Conservation (phyloP, 1,284 basidiomycete species). For the Prillingera fragicola region DNA sequence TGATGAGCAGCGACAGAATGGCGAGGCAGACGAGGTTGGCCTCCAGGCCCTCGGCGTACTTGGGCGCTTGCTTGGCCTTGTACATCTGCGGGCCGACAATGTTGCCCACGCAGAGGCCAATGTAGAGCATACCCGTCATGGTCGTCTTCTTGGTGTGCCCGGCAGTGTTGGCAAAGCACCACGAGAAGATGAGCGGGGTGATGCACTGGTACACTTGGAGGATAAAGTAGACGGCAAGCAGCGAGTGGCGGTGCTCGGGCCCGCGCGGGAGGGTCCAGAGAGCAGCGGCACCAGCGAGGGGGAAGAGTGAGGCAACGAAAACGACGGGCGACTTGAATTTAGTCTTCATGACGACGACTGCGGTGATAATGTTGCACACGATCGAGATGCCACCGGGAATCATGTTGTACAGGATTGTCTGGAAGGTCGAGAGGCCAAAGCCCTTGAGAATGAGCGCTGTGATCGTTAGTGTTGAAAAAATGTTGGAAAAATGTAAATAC, state of each 20-base stretch:
- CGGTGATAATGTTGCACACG: slow-evolving; percentile 44
- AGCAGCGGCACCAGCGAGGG: slow-evolving; percentile 32
- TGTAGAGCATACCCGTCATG: slow-evolving; percentile 30
- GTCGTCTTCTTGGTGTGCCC: slow-evolving; percentile 34
- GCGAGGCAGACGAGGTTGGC: slow-evolving; percentile 21
- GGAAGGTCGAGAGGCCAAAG: slow-evolving; percentile 42
- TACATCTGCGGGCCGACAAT: slow-evolving; percentile 38
- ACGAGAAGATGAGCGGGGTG: slow-evolving; percentile 31
- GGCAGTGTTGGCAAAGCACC: slow-evolving; percentile 30
- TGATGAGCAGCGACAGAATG: slow-evolving; percentile 18
- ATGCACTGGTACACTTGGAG: slow-evolving; percentile 29
- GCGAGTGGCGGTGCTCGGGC: slow-evolving; percentile 13
- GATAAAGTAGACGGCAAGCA: slow-evolving; percentile 32
- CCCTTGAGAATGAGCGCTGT: slow-evolving; percentile 25
- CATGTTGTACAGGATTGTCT: slow-evolving; percentile 43
- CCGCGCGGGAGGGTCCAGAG: slow-evolving; percentile 27
- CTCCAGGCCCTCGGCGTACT: slow-evolving; percentile 24
- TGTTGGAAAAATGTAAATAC: background rate
- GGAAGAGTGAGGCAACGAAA: slow-evolving; percentile 43
- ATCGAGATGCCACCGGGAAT: slow-evolving; percentile 51
- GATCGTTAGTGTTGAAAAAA: background rate
- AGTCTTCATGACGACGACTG: slow-evolving; percentile 47
- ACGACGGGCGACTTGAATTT: slow-evolving; percentile 53
- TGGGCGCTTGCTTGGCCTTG: slow-evolving; percentile 14
- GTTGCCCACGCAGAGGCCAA: slow-evolving; percentile 32